Evolutionary conservation across 148 eudicot species (phyloP), one percentile per base, ranked within the genome.

Genomic region (Vaccinium darrowii): DNA sequence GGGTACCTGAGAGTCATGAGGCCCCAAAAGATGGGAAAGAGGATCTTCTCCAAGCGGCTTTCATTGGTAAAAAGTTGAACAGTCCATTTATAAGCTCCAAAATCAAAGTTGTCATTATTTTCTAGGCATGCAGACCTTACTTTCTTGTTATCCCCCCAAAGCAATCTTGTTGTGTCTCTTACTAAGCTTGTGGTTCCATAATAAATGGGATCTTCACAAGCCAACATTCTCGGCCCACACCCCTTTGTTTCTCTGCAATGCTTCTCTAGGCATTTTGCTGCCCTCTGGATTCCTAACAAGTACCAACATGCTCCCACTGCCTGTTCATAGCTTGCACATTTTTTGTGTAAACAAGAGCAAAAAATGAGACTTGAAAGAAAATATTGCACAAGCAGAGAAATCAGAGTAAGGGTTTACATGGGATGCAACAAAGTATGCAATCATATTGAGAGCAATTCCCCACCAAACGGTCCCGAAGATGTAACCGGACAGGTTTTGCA

Each of bases 251-350:
- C 51, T 57, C 49, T 80, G 82, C 99, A 97, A 81, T 97, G 91
- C 77, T 92, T 90, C 72, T 54, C 89, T 71, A 97, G 86, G 84
- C 99, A 97, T 49, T 88, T 93, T 58, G 93, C 93, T 63, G 92
- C 92, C 89, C 99, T 92, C 79, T 97, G 98, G 36, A 94, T 87
- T 56, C 99, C 99, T 58, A 97, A 86, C 85, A 97, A 88, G 85
- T 94, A 95, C 98, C 99, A 97, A 82, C 98, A 97, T 60, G 99
- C 98, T 77, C 98, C 99, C 80, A 93, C 98, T 74, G 98, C 99
- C 99, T 97, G 88, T 43, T 43, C 86, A 87, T 25, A 21, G 19
- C 9, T 8, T 63, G 83, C 53, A 79, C 72, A 23, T 19, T 1
- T 23, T 57, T 47, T 25, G 13, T 65, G 30, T 65, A 53, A 53